Evolutionary conservation across 1,284 basidiomycete species (phyloP), one percentile per base, ranked within the genome.

Genomic region (Cryptococcus neoformans): DNA sequence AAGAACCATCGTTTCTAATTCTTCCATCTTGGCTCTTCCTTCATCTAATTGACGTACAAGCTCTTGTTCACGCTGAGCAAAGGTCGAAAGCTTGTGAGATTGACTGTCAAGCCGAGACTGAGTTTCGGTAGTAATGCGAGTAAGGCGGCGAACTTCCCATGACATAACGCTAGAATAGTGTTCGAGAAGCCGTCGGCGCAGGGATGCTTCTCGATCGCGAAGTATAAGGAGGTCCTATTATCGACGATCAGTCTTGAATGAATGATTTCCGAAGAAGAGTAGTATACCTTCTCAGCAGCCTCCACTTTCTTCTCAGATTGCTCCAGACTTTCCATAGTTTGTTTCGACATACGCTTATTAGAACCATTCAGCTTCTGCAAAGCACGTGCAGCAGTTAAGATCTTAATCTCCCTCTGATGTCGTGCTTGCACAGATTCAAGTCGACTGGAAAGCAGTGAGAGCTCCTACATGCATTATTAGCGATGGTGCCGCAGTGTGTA

Each of bases 81-180:
- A 53, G 2, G 53, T 37, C 8, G 50, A 51, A n/a, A 69, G 54
- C 44, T 64, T 60, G 35, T 56, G 47, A 35, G 57, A 54, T 54
- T 69, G 63, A 44, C 64, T 62, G 21, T 64, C 57, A 44, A 56
- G 58, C 56, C 66, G 53, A 39, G 57, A 57, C 59, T 66, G 63
- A 11, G 63, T 53, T 35, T 70, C 67, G 14, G 61, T 52, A 12
- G 66, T 60, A 2, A 63, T 51, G 21, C 61, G 57, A 51, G 75
- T 73, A 3, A 79, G 57, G 10, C 76, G 65, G 7, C 73, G 65
- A 2, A 78, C 72, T 63, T 79, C 78, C 75, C 78, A 78, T 4
- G 75, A 74, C 69, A 79, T 72, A 34, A 73, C 71, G 16, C 76
- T 73, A 0, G 75, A 72, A 70, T 74, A 78, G 55, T 79, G 78